Evolutionary conservation across 257 asterid species (phyloP).

Genomic region (Rubia yunnanensis): DNA sequence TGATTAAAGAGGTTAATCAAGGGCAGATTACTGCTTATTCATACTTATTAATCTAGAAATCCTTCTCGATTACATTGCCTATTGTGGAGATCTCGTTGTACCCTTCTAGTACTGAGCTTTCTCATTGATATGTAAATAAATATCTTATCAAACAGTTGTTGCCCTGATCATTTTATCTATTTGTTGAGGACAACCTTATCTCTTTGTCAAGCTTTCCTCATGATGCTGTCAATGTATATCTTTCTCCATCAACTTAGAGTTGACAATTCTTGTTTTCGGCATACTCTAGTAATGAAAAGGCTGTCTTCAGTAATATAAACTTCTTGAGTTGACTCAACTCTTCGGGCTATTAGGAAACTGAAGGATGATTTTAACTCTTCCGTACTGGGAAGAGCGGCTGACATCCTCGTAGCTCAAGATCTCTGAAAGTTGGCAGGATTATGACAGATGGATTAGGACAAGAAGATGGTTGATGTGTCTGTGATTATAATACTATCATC

Average conservation of each 20-base stretch:
- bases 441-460: neutral
- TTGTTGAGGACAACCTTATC: neutral
- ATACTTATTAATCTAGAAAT: neutral
- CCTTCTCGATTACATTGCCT: neutral
- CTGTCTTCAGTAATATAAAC: neutral
- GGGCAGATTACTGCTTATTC: neutral
- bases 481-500: neutral
- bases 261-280: neutral
- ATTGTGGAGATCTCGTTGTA: neutral
- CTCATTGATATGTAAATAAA: neutral
- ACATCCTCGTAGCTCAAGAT: neutral
- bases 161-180: neutral
- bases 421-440: neutral
- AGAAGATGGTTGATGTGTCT: neutral
- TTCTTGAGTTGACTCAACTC: constrained; percentile 9
- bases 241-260: neutral
- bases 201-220: neutral
- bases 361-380: constrained; percentile 5
- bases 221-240: neutral
- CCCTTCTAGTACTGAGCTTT: too few relatives aligned
- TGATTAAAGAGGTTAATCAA: neutral
- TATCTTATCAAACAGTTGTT: too few relatives aligned
- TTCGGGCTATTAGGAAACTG: neutral
- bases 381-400: neutral
- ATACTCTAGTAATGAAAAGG: neutral